phyloP scores from a whole-genome alignment of 768 basidiomycete genomes.

The Agaricus sinodeliciosus region DNA sequence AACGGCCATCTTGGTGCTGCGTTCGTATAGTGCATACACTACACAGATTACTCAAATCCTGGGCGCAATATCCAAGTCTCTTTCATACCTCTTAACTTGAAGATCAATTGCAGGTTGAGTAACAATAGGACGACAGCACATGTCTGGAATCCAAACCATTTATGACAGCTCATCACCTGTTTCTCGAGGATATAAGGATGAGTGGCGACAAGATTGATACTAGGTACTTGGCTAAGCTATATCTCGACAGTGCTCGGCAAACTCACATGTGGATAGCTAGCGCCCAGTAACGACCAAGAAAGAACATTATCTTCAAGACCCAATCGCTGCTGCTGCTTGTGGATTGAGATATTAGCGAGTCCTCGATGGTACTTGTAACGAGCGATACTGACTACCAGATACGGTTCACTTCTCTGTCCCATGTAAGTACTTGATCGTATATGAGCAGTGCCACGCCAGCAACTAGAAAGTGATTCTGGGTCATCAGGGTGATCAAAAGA shows the following conservation, averaged over 20 bases:
- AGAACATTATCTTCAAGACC: neutral
- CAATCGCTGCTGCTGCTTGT: neutral
- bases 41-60: neutral
- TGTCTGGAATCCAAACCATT: conserved; percentile 1
- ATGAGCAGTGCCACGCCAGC: neutral
- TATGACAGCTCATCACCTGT: neutral
- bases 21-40: neutral
- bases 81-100: conserved; percentile 1
- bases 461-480: neutral
- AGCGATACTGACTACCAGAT: neutral
- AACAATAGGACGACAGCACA: neutral
- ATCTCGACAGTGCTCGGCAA: neutral
- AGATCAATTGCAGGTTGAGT: neutral
- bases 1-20: neutral
- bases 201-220: neutral
- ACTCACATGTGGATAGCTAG: neutral
- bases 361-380: neutral
- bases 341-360: too few species aligned
- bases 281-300: neutral
- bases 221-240: neutral
- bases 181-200: neutral
- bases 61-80: neutral
- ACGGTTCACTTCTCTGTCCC: conserved; percentile 1
- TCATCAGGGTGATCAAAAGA: neutral
- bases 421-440: conserved; percentile 2